Base-by-base conservation (phyloP, 2,329 filamentous ascomycete species). In the Emericellopsis cladophorae region DNA sequence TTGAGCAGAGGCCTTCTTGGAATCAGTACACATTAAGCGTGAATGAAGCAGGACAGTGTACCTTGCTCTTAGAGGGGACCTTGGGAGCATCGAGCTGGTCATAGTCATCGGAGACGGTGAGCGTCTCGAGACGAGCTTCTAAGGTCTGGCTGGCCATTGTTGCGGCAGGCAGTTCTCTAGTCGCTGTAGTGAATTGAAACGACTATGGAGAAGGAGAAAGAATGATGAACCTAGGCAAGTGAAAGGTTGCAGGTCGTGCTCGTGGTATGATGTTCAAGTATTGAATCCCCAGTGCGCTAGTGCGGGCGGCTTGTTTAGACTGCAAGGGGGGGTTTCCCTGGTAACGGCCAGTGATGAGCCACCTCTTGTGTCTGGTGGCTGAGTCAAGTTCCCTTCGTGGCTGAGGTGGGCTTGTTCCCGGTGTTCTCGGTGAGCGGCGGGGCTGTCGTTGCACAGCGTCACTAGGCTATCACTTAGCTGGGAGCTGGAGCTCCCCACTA, bases 81-180 rank as follows among this genome's bases (percentile, higher is more conserved):
- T 32, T 40, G 29, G 11, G 14, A 31, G 16, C 38, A 8, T 43
- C 42, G 22, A 65, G 65, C 26, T 67, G 62, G 44, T 86, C 81
- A 56, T 90, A 93, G 63, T 95, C 89, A 56, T 95, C 89, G 52
- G 84, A 82, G 46, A 95, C 85, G 16, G 84, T 82, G 65, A 95
- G 76, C 61, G 81, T 81, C 77, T 95, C 88, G 56, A 96, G 86
- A 53, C 85, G 84, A 63, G 84, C 71, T 66, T 95, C 90, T 37
- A 96, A 71, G 40, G 77, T 79, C 51, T 84, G 77, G 44, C 84
- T 76, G 48, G 89, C 77, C 84, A 90, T 79, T 45, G 46, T 50
- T 36, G 31, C 22, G 32, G 12, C 23, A n/a, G 18, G 11, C 24
- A 9, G 33, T 16, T 26, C 12, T 21, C 10, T 9, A 23, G 33